phyloP scores from a whole-genome alignment of 257 asterid genomes.

The Penstemon eatonii region DNA sequence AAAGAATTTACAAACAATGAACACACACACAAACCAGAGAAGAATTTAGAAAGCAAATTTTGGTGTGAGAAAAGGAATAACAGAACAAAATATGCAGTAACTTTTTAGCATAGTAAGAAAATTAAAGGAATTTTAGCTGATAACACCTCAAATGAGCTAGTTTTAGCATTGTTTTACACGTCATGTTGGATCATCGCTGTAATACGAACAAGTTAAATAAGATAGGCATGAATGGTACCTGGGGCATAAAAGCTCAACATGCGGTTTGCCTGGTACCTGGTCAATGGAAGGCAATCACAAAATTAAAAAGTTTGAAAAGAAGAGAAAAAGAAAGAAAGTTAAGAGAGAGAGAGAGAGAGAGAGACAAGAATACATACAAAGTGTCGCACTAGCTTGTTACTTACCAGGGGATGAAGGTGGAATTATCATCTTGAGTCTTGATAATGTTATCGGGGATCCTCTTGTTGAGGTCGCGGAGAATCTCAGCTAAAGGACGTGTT shows the following conservation, averaged over 20 bases:
- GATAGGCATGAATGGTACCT: conserved; percentile 47
- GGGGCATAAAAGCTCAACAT: conserved; percentile 99
- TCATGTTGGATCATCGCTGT: background rate
- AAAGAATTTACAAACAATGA: too few species aligned
- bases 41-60: background rate
- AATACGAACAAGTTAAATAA: conserved; percentile 13
- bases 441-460: conserved; percentile 86
- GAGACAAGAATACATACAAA: background rate
- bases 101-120: background rate
- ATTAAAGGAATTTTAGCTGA: background rate
- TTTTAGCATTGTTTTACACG: background rate
- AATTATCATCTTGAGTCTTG: conserved; percentile 52
- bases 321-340: background rate
- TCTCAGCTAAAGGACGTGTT: conserved; percentile 93
- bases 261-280: conserved; percentile 96
- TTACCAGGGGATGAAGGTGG: conserved; percentile 81
- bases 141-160: conserved; percentile 14
- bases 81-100: background rate
- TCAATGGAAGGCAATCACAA: conserved; percentile 26
- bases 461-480: conserved; percentile 90
- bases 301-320: conserved; percentile 24
- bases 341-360: background rate
- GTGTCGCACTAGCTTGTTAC: conserved; percentile 4
- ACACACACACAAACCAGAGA: background rate
- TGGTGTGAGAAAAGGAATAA: background rate